A percentile compares a stretch with the other conserved stretches of the same genome.
Conservation (phyloP, 1,284 basidiomycete genomes). For the Fistulinella staudtii region DNA sequence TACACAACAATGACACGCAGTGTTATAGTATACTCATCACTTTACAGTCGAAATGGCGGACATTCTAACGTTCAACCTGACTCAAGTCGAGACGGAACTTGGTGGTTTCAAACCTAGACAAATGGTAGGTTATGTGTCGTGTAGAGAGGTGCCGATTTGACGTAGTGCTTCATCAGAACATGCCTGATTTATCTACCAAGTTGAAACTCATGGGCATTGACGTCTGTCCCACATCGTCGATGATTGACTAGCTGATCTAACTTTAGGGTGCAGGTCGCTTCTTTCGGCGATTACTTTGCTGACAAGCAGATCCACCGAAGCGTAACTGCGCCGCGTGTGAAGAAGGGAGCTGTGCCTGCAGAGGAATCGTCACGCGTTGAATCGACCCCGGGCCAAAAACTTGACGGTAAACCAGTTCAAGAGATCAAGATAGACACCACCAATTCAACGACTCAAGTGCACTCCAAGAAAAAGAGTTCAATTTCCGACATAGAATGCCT, state of each 20-base stretch:
- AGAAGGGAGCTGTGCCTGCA: conserved; percentile 1
- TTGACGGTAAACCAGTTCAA: conserved; percentile 6
- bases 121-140: conserved; percentile 42
- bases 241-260: conserved; percentile 5
- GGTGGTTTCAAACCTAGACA: conserved; percentile 46
- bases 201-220: conserved; percentile 75
- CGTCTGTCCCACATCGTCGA: conserved; percentile 31
- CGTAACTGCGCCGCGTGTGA: neutral
- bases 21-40: neutral
- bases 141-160: conserved; percentile 29
- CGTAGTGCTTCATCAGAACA: conserved; percentile 34
- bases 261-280: conserved; percentile 45
- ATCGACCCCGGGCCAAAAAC: no score
- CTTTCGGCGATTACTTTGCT: conserved; percentile 75
- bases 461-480: conserved; percentile 24
- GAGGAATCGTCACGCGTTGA: neutral
- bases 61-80: conserved; percentile 72
- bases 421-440: conserved; percentile 19
- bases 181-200: conserved; percentile 60
- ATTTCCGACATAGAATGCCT: conserved; percentile 52
- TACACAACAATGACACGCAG: no score
- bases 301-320: conserved; percentile 41
- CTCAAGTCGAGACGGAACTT: conserved; percentile 42
- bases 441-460: neutral
- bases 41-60: conserved; percentile 68